Percentiles rank a stretch among this genome's conserved stretches.
These are phyloP conservation scores for Suillus ampliporus DNA, from an alignment of 768 basidiomycete genomes.

Conservation along the genomic window DNA sequence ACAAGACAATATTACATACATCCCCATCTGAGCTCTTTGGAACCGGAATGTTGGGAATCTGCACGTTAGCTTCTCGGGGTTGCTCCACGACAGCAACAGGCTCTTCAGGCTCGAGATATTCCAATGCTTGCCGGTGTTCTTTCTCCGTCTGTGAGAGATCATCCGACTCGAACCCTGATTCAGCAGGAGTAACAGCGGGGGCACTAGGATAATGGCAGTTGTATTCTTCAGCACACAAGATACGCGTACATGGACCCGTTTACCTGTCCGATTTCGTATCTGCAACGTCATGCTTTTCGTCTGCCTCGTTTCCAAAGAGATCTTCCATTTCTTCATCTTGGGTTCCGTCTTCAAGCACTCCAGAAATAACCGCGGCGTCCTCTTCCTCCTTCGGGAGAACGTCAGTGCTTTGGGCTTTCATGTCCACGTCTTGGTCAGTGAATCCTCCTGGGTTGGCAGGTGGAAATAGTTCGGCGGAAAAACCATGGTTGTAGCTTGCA, in stretches of 20 bases:
- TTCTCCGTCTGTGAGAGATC: conserved; percentile 66
- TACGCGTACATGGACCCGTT: conserved; percentile 6
- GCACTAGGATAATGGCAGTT: conserved; percentile 34
- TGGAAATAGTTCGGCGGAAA: conserved; percentile 14
- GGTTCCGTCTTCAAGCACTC: conserved; percentile 14
- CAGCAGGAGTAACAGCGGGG: conserved; percentile 44
- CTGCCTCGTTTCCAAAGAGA: conserved; percentile 79
- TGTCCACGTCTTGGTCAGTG: conserved; percentile 46
- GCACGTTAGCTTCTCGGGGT: conserved; percentile 68
- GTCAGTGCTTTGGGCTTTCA: conserved; percentile 36
- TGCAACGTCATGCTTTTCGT: conserved; percentile 33
- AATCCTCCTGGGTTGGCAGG: conserved; percentile 12
- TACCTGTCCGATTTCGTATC: conserved; percentile 58
- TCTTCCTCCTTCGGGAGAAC: conserved; percentile 19
- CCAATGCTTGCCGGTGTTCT: conserved; percentile 65
- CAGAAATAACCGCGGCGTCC: conserved; percentile 21
- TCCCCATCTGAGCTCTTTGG: conserved; percentile 82
- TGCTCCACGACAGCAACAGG: conserved; percentile 60
- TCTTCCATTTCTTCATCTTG: conserved; percentile 67
- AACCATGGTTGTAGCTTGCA: conserved; percentile 28
- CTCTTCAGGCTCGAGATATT: conserved; percentile 82
- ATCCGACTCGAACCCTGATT: conserved; percentile 66
- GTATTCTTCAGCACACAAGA: conserved; percentile 15
- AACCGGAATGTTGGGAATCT: conserved; percentile 87
- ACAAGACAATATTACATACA: conserved; percentile 50